Conservation (phyloP, 179 eudicot genomes). For the Silene vulgaris region DNA sequence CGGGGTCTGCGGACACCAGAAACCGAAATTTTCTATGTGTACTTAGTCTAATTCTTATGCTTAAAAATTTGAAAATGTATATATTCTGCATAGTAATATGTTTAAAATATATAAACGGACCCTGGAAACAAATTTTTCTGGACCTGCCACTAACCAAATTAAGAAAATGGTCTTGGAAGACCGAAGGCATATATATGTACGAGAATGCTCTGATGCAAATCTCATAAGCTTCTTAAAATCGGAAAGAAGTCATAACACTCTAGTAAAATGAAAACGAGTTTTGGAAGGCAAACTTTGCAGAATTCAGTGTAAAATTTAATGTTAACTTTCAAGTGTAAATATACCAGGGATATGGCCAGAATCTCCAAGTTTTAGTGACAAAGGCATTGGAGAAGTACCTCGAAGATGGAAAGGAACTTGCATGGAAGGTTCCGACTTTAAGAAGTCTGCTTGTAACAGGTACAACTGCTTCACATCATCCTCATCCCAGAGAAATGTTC, state of each 20-base stretch:
- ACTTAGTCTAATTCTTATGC: no score
- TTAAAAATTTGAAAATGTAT: no score
- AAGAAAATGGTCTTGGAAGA: no score
- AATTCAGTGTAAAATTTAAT: neutral
- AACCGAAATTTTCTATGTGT: no score
- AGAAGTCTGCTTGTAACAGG: constrained; percentile 76
- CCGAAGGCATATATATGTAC: neutral
- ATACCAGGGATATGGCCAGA: constrained; percentile 81
- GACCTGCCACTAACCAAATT: no score
- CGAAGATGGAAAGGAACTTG: constrained; percentile 70
- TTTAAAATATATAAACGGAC: no score
- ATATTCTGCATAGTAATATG: no score
- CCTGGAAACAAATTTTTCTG: no score
- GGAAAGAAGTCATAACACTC: neutral
- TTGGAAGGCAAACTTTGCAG: neutral
- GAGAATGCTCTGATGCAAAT: neutral
- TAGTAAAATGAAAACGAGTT: no score
- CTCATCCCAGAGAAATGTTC: neutral
- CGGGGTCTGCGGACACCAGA: no score
- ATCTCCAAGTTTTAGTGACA: constrained; percentile 76
- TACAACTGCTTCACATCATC: constrained; percentile 19
- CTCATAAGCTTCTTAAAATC: neutral
- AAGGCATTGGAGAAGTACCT: constrained; percentile 49
- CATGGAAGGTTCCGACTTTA: constrained; percentile 35
- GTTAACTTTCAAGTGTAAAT: neutral